Conservation (phyloP, 768 basidiomycete species). For the Cystobasidium onofrii region DNA sequence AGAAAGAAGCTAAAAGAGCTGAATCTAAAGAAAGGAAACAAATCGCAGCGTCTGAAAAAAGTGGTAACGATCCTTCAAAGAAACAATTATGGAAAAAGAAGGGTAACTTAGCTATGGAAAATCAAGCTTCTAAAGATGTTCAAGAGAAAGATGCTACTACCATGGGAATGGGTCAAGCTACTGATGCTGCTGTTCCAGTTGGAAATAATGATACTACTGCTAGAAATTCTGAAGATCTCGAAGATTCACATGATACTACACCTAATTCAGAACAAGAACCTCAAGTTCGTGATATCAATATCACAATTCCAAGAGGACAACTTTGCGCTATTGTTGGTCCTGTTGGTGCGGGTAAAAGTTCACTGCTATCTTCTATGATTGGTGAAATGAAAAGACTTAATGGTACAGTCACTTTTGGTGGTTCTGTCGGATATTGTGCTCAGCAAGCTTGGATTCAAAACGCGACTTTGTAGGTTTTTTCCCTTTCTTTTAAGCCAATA, state of each 20-base stretch:
- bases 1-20: not conserved
- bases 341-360: conserved; percentile 74
- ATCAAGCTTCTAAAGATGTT: conserved; percentile 14
- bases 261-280: conserved; percentile 52
- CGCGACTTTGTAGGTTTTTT: conserved; percentile 34
- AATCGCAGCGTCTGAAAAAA: not conserved
- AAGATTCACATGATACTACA: conserved; percentile 29
- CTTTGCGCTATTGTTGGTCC: conserved; percentile 78
- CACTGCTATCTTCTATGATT: conserved; percentile 31
- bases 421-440: conserved; percentile 59
- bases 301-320: conserved; percentile 66
- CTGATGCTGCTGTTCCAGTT: conserved; percentile 23
- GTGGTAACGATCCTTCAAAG: not conserved
- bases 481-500: too few relatives aligned
- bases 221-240: too few relatives aligned
- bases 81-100: conserved; percentile 21
- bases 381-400: conserved; percentile 50
- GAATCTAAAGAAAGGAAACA: not conserved
- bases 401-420: conserved; percentile 62
- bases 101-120: not conserved
- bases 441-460: conserved; percentile 85
- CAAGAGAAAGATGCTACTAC: conserved; percentile 28
- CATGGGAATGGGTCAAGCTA: conserved; percentile 2
- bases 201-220: not conserved
- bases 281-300: conserved; percentile 57